Evolutionary conservation across 805 yeast species (phyloP).

Genomic region (Candida andamanensis): DNA sequence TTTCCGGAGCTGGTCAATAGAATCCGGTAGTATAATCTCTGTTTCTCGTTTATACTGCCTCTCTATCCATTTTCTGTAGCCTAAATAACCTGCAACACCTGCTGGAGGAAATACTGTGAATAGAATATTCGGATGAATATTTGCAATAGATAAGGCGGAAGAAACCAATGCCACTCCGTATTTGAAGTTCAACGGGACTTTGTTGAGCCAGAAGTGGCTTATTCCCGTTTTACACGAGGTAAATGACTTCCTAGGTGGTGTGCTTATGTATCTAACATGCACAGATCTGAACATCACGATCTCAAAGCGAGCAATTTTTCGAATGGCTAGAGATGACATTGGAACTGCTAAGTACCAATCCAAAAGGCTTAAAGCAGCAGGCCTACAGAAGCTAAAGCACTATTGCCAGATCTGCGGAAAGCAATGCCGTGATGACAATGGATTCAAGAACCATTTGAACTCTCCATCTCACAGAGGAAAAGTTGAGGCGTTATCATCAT

Average conservation of each 20-base stretch:
- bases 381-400: slow-evolving; percentile 78
- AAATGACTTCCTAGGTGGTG: slow-evolving; percentile 32
- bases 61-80: slow-evolving; percentile 10
- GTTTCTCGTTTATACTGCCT: slow-evolving; percentile 6
- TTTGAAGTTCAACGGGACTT: slow-evolving; percentile 22
- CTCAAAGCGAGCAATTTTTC: background rate
- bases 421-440: slow-evolving; percentile 95
- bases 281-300: background rate
- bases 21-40: slow-evolving; percentile 1
- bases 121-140: slow-evolving; percentile 31
- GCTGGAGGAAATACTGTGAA: slow-evolving; percentile 36
- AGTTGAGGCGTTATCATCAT: slow-evolving; percentile 30
- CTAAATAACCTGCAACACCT: slow-evolving; percentile 22
- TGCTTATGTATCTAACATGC: background rate
- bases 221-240: slow-evolving; percentile 19
- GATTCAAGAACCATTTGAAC: slow-evolving; percentile 82
- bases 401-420: slow-evolving; percentile 90
- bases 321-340: slow-evolving; percentile 16
- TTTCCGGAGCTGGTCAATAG: slow-evolving; percentile 1
- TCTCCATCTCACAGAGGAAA: slow-evolving; percentile 73
- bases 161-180: slow-evolving; percentile 22
- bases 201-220: slow-evolving; percentile 21
- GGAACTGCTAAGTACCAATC: slow-evolving; percentile 60
- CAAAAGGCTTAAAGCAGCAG: slow-evolving; percentile 73
- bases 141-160: slow-evolving; percentile 24